Evolutionary conservation across 805 yeast genomes (phyloP).

Genomic region (Starmerella stellata): DNA sequence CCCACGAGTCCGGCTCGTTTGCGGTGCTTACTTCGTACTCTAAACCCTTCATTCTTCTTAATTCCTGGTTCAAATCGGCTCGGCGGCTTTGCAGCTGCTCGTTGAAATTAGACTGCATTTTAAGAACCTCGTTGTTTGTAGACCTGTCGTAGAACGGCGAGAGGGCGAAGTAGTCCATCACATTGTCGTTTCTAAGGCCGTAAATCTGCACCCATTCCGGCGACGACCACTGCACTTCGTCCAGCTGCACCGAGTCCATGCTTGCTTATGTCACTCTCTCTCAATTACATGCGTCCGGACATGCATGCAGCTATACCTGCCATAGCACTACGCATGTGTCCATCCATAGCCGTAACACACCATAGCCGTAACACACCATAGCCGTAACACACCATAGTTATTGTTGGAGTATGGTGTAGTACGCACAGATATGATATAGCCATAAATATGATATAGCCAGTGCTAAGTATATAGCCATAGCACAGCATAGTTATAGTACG

Average conservation of each 20-base stretch:
- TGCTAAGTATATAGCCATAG: too few species aligned
- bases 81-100: slow-evolving; percentile 27
- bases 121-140: slow-evolving; percentile 81
- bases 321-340: too few species aligned
- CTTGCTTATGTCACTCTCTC: too few species aligned
- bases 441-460: too few species aligned
- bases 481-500: too few species aligned
- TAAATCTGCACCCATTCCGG: slow-evolving; percentile 92
- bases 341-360: too few species aligned
- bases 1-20: slow-evolving; percentile 86
- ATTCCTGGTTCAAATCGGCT: slow-evolving; percentile 34
- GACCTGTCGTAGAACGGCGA: slow-evolving; percentile 92
- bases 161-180: slow-evolving; percentile 78
- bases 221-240: slow-evolving; percentile 89
- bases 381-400: too few species aligned
- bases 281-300: too few species aligned
- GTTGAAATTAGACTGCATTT: slow-evolving; percentile 86
- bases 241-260: slow-evolving; percentile 28
- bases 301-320: too few species aligned
- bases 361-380: too few species aligned
- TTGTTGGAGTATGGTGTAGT: too few species aligned
- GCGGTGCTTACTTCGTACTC: slow-evolving; percentile 63
- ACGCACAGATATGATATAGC: too few species aligned
- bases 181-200: slow-evolving; percentile 71
- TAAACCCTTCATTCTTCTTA: slow-evolving; percentile 62